Base-by-base conservation (phyloP, 2,329 filamentous ascomycete species). In the Hymenoscyphus linearis region DNA sequence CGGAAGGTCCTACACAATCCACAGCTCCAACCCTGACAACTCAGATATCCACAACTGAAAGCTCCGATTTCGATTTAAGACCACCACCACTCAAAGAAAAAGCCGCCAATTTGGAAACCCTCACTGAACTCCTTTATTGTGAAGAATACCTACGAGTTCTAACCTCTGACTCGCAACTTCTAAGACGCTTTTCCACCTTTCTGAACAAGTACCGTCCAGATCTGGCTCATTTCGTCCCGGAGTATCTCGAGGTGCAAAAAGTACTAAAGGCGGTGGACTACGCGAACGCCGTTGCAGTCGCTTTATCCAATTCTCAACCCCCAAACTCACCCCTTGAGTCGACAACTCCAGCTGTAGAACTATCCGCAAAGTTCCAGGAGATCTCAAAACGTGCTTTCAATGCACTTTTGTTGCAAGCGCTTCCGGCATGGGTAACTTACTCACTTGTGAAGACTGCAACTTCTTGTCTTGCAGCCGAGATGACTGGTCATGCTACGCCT, bases 391-490 rank as follows among this genome's bases (percentile, higher is more conserved):
- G 82, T 63, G 85, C 86, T 1, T 87, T 91, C 58, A 79, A 85
- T 27, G 75, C 80, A 0, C 75, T 91, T 3, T 83, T 85, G 0
- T 77, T 79, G 18, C 84, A 90, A 31, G 87, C 90, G 58, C 74
- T 91, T 2, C 86, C 88, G 1, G 86, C 86, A 0, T 91, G 86
- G 69, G 82, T 91, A 60, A 85, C 87, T 0, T 81, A 88, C 62
- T 80, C 81, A 0, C 52, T 64, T 1, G 57, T 61, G 2, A 61
- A 64, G 25, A 57, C 60, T 25, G 54, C 57, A 6, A 60, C 57
- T 7, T 27, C 50, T 3, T 55, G 40, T 52, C 47, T 64, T 10
- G 52, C 37, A 6, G 57, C 60, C n/a, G 62, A 64, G 18, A 61
- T 64, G 14, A 64, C 60, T 25, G 44, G 55, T 35, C 26, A 58